These are phyloP conservation scores for Beauveria medogensis DNA, from an alignment of 2,329 filamentous ascomycete genomes.

Conservation along the genomic window DNA sequence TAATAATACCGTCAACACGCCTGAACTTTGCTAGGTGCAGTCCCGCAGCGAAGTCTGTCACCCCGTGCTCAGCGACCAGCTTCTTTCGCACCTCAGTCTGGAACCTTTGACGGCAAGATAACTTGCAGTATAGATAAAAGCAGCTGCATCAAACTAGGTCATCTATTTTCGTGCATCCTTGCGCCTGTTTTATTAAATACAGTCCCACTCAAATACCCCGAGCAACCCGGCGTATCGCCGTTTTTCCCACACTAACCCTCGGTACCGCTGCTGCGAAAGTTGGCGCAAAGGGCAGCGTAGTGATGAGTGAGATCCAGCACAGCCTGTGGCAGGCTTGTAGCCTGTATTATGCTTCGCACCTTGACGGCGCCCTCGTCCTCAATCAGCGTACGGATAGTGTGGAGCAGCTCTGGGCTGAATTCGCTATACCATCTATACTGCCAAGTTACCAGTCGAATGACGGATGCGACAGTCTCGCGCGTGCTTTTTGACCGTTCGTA, in stretches of 20 bases:
- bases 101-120: not conserved
- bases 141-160: not conserved
- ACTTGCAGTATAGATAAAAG: not conserved
- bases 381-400: conserved; percentile 82
- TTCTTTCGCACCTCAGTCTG: not conserved
- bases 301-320: conserved; percentile 93
- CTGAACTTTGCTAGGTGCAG: too few relatives aligned
- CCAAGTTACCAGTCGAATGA: conserved; percentile 92
- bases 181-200: conserved; percentile 6
- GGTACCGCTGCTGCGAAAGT: conserved; percentile 88
- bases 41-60: too few relatives aligned
- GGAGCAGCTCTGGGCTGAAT: conserved; percentile 88
- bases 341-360: conserved; percentile 92
- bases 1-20: too few relatives aligned
- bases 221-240: not conserved
- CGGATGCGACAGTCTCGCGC: conserved; percentile 69
- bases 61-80: not conserved
- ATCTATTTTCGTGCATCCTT: conserved; percentile 1
- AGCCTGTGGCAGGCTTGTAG: conserved; percentile 84
- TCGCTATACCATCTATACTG: conserved; percentile 99
- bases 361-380: conserved; percentile 98
- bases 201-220: not conserved
- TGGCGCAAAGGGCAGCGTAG: conserved; percentile 88
- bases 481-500: conserved; percentile 74
- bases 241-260: conserved; percentile 54